Base-by-base conservation (phyloP, 164 flowering plant genomes). In the Vitis amurensis region DNA sequence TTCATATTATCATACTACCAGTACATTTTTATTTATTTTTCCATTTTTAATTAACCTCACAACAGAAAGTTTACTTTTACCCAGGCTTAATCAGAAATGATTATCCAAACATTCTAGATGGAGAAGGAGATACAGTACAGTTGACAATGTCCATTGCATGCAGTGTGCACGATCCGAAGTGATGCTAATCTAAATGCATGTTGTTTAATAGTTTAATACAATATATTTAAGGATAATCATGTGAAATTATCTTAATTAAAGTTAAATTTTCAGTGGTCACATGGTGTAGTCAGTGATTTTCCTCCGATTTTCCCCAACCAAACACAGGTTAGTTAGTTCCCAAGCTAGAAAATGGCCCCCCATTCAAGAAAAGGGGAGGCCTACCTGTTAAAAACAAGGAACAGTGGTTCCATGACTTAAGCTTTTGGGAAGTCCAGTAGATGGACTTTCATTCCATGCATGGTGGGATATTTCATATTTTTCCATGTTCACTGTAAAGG, bases 141-240 rank as follows among this genome's bases (percentile, higher is more conserved):
- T 51, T 60, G 56, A 16, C 11, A 50, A 14, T 11, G 29, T 12
- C 9, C 29, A 4, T 23, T 23, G 27, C 27, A 49, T 63, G 12
- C 10, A 0, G 64, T 55, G 51, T 75, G 73, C 72, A 74, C 37
- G 84, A 81, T 84, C 80, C 82, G n/a, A 79, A 77, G 80, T 77
- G 62, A 60, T 59, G 49, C 71, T 71, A 65, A 84, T 81, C 83
- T 78, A 73, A 57, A 77, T 68, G 67, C 44, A 51, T 56, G 63
- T 50, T 37, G 44, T 37, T 37, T 37, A 37, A 37, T 37, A 37
- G 50, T 60, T 37, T 27, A 62, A 44, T 68, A 53, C 53, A 27
- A 66, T 29, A 51, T 56, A 52, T 14, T 58, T 51, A 66, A 64
- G 10, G 19, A n/a, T 53, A 55, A 23, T 23, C 27, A 23, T 23